Percentiles rank a stretch among this genome's conserved stretches.
phyloP scores from a whole-genome alignment of 768 basidiomycete species.

The Auriscalpium orientale region DNA sequence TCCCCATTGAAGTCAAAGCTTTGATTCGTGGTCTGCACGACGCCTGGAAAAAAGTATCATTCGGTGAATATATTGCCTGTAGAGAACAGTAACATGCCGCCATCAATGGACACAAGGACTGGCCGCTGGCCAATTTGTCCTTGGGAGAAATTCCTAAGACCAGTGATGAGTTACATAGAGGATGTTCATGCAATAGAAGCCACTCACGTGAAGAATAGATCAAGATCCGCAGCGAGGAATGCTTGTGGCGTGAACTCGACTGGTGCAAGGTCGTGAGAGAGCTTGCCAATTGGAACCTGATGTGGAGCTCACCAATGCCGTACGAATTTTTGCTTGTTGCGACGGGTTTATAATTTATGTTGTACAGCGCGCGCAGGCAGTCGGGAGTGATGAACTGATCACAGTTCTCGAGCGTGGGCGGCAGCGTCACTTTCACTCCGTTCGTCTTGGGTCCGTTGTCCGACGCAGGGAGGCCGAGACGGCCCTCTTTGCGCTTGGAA shows the following conservation, averaged over 20 bases:
- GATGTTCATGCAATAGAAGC: background rate
- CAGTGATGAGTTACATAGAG: background rate
- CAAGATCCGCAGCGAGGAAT: conserved; percentile 35
- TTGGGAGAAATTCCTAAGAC: conserved; percentile 30
- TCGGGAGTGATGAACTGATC: conserved; percentile 42
- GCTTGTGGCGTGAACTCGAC: conserved; percentile 38
- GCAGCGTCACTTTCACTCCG: conserved; percentile 11
- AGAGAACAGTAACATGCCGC: conserved; percentile 23
- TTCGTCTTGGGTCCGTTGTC: background rate
- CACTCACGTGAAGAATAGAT: conserved; percentile 28
- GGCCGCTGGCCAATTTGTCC: conserved; percentile 34
- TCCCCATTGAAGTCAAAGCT: conserved; percentile 51
- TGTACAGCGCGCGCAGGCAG: conserved; percentile 54
- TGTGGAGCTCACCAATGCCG: conserved; percentile 33
- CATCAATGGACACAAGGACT: conserved; percentile 23
- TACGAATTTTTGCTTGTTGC: conserved; percentile 40
- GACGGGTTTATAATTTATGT: conserved; percentile 39
- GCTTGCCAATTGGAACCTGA: background rate
- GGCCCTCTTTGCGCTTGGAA: conserved; percentile 11
- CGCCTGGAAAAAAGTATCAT: conserved; percentile 19
- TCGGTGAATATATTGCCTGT: background rate
- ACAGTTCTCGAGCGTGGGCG: conserved; percentile 23
- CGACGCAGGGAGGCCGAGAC: conserved; percentile 16
- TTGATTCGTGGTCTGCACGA: conserved; percentile 34
- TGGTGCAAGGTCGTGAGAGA: conserved; percentile 9